A percentile compares a stretch with the other conserved stretches of the same genome.
Conservation (phyloP, 2,329 filamentous ascomycete species). For the Fusarium luffae region DNA sequence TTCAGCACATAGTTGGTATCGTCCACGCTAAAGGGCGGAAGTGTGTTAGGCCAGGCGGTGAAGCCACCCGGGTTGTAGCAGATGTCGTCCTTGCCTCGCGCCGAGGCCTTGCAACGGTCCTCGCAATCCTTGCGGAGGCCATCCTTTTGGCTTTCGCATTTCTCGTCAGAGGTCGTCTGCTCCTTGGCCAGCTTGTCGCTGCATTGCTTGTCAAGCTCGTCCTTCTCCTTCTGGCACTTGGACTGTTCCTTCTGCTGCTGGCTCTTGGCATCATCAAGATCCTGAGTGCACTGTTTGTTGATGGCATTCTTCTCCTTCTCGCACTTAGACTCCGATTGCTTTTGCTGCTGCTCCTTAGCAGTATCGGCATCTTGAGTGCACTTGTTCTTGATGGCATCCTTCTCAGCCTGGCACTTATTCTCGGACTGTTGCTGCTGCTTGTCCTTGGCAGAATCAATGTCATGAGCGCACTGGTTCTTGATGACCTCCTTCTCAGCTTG, state of each 20-base stretch:
- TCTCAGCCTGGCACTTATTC: not conserved
- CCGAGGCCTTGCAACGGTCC: not conserved
- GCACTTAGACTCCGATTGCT: not conserved
- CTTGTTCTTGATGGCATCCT: not conserved
- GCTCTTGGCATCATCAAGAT: not conserved
- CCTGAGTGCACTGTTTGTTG: not conserved
- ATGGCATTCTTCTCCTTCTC: not conserved
- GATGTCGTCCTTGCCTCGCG: constrained; percentile 1
- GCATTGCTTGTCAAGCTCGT: not conserved
- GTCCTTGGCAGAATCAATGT: not conserved
- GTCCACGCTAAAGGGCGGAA: not conserved
- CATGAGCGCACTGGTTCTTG: not conserved
- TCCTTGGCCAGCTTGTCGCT: not conserved
- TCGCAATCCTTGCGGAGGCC: not conserved
- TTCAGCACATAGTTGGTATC: not conserved
- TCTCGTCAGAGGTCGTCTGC: not conserved
- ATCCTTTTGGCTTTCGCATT: not conserved
- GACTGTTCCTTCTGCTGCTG: not conserved
- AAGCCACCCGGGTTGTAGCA: not conserved
- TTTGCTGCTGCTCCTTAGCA: not conserved
- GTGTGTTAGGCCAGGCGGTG: not conserved
- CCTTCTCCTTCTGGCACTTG: not conserved
- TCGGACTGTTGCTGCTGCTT: not conserved
- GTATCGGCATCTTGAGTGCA: not conserved
- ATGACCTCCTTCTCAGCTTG: not conserved